Conservation (phyloP, 2,329 filamentous ascomycete species). For the Coniochaeta hoffmannii region DNA sequence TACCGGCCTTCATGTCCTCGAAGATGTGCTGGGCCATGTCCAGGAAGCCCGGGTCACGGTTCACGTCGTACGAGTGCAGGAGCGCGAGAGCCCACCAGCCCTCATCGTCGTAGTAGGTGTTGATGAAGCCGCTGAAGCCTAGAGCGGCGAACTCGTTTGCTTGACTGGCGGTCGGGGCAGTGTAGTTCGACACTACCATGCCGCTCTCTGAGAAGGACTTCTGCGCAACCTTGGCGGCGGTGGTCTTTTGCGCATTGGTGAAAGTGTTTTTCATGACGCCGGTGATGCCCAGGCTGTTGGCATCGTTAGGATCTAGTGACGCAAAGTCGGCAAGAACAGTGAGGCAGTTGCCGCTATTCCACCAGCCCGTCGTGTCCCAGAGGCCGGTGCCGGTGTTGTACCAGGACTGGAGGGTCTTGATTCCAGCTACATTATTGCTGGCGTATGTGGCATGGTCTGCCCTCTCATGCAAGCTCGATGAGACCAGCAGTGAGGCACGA, state of each 20-base stretch:
- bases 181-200: constrained; percentile 30
- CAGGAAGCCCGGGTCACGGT: constrained; percentile 37
- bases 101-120: constrained; percentile 54
- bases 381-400: constrained; percentile 54
- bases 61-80: constrained; percentile 47
- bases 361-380: constrained; percentile 62
- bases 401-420: constrained; percentile 47
- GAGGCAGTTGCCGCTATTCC: constrained; percentile 63
- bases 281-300: constrained; percentile 29
- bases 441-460: constrained; percentile 21
- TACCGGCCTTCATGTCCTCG: constrained; percentile 43
- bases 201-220: constrained; percentile 30
- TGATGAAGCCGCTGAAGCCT: constrained; percentile 39
- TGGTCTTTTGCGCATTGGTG: constrained; percentile 32
- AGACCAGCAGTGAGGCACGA: constrained; percentile 13
- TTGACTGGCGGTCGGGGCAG: constrained; percentile 14
- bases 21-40: constrained; percentile 44
- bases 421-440: constrained; percentile 22
- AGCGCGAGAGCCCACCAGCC: constrained; percentile 56
- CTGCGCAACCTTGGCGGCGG: constrained; percentile 20
- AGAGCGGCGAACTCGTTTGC: constrained; percentile 15
- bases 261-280: constrained; percentile 38
- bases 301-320: constrained; percentile 21
- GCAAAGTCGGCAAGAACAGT: constrained; percentile 53
- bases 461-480: constrained; percentile 4